These are phyloP conservation scores for Neurospora sp. DNA, from an alignment of 495 filamentous ascomycete genomes.

Conservation along the genomic window DNA sequence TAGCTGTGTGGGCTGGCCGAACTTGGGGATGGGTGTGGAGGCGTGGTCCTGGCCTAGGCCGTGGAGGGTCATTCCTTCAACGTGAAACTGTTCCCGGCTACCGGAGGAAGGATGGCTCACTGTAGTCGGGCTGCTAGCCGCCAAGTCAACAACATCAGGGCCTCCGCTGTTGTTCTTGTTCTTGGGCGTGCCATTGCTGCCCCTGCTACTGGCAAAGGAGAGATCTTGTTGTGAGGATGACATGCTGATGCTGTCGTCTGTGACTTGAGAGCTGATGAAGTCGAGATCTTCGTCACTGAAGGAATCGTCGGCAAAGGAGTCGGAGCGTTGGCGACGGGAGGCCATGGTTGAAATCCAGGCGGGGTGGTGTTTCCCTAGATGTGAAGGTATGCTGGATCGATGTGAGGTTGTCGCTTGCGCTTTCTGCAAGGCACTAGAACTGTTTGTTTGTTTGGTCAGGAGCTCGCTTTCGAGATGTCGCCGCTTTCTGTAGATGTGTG, in stretches of 20 bases:
- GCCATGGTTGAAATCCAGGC: neutral
- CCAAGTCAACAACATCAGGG: conserved; percentile 14
- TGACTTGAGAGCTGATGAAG: conserved; percentile 20
- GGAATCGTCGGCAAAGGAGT: conserved; percentile 6
- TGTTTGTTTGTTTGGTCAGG: neutral
- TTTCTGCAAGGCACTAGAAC: neutral
- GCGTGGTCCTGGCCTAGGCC: conserved; percentile 10
- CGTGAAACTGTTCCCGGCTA: neutral
- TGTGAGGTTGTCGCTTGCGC: neutral
- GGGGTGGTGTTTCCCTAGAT: neutral
- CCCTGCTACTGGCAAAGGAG: neutral
- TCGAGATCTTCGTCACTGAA: conserved; percentile 30
- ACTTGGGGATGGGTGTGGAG: conserved; percentile 17
- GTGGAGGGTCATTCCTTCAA: conserved; percentile 3
- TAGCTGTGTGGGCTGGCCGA: conserved; percentile 23
- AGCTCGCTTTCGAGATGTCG: neutral
- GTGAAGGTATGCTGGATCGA: neutral
- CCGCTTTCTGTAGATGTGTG: neutral
- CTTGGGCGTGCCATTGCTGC: conserved; percentile 10
- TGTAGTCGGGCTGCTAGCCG: conserved; percentile 12
- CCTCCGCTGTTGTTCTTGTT: neutral
- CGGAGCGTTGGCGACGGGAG: neutral
- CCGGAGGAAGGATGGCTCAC: neutral
- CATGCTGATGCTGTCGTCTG: neutral
- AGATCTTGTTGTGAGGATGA: neutral